phyloP scores from a whole-genome alignment of 768 basidiomycete species.

The Suillus occidentalis region DNA sequence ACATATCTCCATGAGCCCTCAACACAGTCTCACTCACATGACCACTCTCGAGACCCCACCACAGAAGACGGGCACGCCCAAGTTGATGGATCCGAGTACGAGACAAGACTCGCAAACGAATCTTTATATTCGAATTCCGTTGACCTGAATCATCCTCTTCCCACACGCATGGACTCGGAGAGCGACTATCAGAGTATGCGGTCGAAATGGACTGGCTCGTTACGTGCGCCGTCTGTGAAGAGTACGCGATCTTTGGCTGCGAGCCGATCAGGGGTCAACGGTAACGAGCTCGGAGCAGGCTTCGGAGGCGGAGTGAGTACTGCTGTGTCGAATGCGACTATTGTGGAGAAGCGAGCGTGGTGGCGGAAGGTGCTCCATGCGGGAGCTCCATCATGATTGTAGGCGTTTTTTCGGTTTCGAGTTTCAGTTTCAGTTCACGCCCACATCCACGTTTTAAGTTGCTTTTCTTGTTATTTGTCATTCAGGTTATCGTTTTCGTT shows the following conservation, averaged over 20 bases:
- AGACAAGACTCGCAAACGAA: constrained; percentile 13
- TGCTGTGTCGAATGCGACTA: neutral
- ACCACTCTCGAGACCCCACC: neutral
- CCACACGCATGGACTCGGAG: constrained; percentile 7
- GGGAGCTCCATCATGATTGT: neutral
- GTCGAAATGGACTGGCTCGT: constrained; percentile 21
- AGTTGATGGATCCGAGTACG: neutral
- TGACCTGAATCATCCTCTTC: constrained; percentile 7
- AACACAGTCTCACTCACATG: constrained; percentile 5
- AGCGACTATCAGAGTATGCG: constrained; percentile 32
- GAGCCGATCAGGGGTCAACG: constrained; percentile 6
- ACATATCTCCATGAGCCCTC: constrained; percentile 36
- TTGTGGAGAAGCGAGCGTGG: constrained; percentile 27
- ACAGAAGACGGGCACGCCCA: neutral
- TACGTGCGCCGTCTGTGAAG: constrained; percentile 16
- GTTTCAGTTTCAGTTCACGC: neutral
- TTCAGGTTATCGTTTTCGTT: constrained; percentile 1
- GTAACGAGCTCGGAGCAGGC: constrained; percentile 5
- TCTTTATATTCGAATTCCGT: constrained; percentile 26
- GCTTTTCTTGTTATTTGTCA: constrained; percentile 4
- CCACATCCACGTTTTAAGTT: neutral
- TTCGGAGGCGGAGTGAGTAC: constrained; percentile 8
- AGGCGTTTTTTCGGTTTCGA: no score
- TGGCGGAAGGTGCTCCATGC: constrained; percentile 31
- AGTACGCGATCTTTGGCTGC: constrained; percentile 18